phyloP scores from a whole-genome alignment of 176 grass and related monocot species.

The Melocanna baccifera region DNA sequence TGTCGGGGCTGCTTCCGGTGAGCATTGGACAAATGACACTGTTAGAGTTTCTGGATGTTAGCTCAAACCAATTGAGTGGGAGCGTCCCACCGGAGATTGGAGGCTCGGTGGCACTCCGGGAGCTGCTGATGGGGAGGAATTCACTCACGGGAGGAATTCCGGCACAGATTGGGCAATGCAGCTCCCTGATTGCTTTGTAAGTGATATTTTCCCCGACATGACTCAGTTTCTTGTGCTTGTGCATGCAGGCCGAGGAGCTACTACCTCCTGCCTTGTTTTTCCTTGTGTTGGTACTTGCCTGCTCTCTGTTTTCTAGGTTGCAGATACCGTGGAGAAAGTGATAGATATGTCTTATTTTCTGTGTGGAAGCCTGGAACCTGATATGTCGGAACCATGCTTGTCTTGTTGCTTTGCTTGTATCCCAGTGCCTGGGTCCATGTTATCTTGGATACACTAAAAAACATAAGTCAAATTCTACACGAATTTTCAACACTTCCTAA shows the following conservation, averaged over 20 bases:
- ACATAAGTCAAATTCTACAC: background rate
- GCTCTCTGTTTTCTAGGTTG: conserved; percentile 27
- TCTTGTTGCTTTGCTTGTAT: conserved; percentile 28
- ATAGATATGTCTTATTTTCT: conserved; percentile 26
- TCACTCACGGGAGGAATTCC: conserved; percentile 62
- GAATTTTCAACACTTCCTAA: background rate
- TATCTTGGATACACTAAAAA: conserved; percentile 29
- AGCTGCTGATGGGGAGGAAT: conserved; percentile 54
- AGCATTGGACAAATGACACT: conserved; percentile 44
- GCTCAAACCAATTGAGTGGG: conserved; percentile 45
- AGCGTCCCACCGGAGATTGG: conserved; percentile 54
- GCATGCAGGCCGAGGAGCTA: background rate
- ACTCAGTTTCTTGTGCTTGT: background rate
- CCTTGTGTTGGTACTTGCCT: conserved; percentile 11
- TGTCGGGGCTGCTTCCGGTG: conserved; percentile 56
- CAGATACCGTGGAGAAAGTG: conserved; percentile 28
- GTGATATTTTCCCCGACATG: background rate
- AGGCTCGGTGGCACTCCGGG: conserved; percentile 31
- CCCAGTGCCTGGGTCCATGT: conserved; percentile 14
- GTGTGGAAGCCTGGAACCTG: conserved; percentile 21
- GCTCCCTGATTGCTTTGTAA: conserved; percentile 60
- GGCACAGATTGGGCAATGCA: conserved; percentile 58
- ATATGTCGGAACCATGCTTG: background rate
- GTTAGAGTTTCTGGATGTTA: conserved; percentile 64
- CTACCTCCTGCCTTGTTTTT: conserved; percentile 21